Conservation (phyloP, 164 flowering plant species). For the Piper betle region DNA sequence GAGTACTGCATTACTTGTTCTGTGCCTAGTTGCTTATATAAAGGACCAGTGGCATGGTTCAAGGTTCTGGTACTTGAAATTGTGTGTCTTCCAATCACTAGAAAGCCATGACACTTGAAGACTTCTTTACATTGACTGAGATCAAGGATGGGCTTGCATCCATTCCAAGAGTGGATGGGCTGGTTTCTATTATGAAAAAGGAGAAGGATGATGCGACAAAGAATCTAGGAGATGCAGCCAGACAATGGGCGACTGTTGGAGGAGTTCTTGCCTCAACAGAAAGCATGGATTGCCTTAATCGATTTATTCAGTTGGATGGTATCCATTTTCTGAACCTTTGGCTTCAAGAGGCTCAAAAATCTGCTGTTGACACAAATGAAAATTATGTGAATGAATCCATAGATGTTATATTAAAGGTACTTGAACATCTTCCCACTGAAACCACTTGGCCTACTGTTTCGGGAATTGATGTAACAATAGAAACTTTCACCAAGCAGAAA, state of each 20-base stretch:
- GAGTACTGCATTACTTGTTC: background rate
- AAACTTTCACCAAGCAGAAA: slow-evolving; percentile 38
- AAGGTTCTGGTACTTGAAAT: slow-evolving; percentile 5
- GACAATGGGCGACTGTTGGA: slow-evolving; percentile 85
- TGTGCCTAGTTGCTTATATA: background rate
- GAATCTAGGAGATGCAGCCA: slow-evolving; percentile 50
- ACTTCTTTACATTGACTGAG: slow-evolving; percentile 77
- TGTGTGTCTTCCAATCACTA: slow-evolving; percentile 14
- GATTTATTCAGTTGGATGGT: slow-evolving; percentile 62
- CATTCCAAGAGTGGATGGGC: slow-evolving; percentile 66
- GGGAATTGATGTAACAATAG: slow-evolving; percentile 45
- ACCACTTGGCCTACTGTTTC: slow-evolving; percentile 32
- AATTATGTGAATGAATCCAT: slow-evolving; percentile 54
- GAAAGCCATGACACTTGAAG: slow-evolving; percentile 61
- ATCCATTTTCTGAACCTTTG: slow-evolving; percentile 48
- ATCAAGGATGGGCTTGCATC: slow-evolving; percentile 74
- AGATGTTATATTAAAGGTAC: slow-evolving; percentile 38
- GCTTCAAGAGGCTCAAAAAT: slow-evolving; percentile 62
- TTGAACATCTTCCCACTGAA: slow-evolving; percentile 54
- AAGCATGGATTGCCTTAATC: slow-evolving; percentile 61
- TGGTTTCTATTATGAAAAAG: slow-evolving; percentile 52
- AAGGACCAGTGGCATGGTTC: slow-evolving; percentile 6
- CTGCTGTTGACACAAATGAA: slow-evolving; percentile 26
- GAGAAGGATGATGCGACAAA: slow-evolving; percentile 39
- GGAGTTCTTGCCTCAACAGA: slow-evolving; percentile 59